Evolutionary conservation across 1,284 basidiomycete genomes (phyloP), one percentile per base, ranked within the genome.

Genomic region (Ceratobasidium theobromae): DNA sequence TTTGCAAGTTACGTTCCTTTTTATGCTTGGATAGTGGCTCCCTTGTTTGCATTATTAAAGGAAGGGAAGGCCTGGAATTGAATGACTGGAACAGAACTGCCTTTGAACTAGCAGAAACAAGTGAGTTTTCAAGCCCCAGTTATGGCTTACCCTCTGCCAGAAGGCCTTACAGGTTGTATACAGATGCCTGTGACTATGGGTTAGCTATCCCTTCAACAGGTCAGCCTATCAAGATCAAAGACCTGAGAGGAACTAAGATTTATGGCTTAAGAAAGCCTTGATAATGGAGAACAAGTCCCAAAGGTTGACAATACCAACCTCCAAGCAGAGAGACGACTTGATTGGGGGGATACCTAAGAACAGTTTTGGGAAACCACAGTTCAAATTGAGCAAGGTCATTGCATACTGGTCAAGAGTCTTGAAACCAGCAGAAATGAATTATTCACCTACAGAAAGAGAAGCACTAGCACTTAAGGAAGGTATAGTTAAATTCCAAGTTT

Each of bases 141-240:
- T 4, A 18, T 57, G 25, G 49, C 28, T 1, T 55, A 79, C 65
- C 70, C 77, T 0, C 71, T 73, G 1, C 70, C 69, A n/a, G 73
- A 4, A 23, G n/a, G 28, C 75, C 75, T 0, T 79, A 78, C 64
- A 60, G 76, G 5, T 32, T 79, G 0, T 79, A 80, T 57, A 76
- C 75, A 0, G 78, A 80, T 67, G 76, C 78, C 0, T 79, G 72
- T 16, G 77, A 78, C 54, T 70, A 71, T 18, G 78, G 72, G 0
- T 27, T 79, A 0, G 70, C 71, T 0, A 73, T 72, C 4, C 68
- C 79, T 11, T 77, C 79, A 46, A 78, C 79, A 67, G 72, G 79
- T 3, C 78, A 79, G 67, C 72, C 73, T 0, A 78, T 80, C 5
- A 4, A 9, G 16, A 65, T 80, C 0, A n/a, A 52, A 3, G 78